Evolutionary conservation across 1,284 basidiomycete species (phyloP).

Genomic region (Naganishia albida): DNA sequence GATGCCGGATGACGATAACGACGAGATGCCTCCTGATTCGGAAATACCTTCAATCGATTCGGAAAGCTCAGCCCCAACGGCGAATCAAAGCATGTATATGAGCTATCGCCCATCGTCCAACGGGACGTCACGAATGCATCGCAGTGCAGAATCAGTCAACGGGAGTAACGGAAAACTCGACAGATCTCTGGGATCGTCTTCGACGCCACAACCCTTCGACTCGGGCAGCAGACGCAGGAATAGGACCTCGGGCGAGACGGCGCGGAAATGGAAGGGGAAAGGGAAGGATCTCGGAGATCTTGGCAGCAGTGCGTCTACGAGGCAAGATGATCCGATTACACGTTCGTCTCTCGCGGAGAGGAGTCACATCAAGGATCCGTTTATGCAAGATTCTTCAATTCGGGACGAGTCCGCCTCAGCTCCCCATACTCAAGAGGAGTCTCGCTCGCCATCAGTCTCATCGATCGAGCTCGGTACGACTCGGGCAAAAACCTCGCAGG

Average conservation of each 20-base stretch:
- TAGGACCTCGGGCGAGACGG: neutral
- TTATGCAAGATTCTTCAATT: too few species aligned
- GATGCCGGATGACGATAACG: neutral
- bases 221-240: neutral
- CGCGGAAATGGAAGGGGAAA: neutral
- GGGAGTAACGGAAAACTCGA: neutral
- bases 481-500: neutral
- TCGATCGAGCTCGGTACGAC: conserved; percentile 6
- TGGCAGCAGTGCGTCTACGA: too few species aligned
- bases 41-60: conserved; percentile 25
- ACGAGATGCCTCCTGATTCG: conserved; percentile 7
- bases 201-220: conserved; percentile 21
- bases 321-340: too few species aligned
- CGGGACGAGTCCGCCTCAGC: too few species aligned
- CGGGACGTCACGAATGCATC: conserved; percentile 7
- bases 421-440: neutral
- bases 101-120: conserved; percentile 43
- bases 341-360: too few species aligned
- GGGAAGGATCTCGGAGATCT: neutral
- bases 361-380: too few species aligned
- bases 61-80: conserved; percentile 2
- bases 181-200: conserved; percentile 22
- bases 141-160: neutral
- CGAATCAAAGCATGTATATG: conserved; percentile 11
- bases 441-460: conserved; percentile 10